Conservation (phyloP, 768 basidiomycete genomes). For the Suillus variegatus region DNA sequence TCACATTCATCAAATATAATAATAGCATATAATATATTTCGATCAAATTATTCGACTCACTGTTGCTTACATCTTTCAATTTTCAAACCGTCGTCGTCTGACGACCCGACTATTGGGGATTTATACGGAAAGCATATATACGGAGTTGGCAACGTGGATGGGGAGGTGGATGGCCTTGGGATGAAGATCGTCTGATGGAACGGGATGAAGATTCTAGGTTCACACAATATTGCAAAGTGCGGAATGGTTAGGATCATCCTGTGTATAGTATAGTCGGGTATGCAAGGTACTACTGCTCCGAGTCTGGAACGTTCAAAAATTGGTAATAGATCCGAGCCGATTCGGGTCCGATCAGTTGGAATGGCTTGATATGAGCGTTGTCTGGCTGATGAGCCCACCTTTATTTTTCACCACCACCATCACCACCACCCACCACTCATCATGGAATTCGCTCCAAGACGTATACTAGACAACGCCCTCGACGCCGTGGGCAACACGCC, state of each 20-base stretch:
- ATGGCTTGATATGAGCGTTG: neutral
- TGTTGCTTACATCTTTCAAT: neutral
- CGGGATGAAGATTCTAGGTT: neutral
- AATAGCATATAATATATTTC: neutral
- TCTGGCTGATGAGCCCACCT: neutral
- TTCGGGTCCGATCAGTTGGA: slow-evolving; percentile 13
- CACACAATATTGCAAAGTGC: too few relatives aligned
- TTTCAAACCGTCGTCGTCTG: slow-evolving; percentile 56
- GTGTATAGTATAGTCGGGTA: neutral
- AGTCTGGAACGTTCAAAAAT: neutral
- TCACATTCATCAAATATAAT: neutral
- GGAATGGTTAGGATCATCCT: neutral
- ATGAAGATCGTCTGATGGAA: neutral
- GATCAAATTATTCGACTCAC: neutral
- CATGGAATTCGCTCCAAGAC: slow-evolving; percentile 35
- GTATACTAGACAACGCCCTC: slow-evolving; percentile 75
- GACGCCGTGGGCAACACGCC: slow-evolving; percentile 92
- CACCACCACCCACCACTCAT: neutral
- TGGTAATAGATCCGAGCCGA: slow-evolving; percentile 16
- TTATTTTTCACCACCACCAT: slow-evolving; percentile 1
- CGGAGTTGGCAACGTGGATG: slow-evolving; percentile 67
- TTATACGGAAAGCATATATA: slow-evolving; percentile 62
- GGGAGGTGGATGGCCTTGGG: slow-evolving; percentile 57
- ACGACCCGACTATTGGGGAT: slow-evolving; percentile 63
- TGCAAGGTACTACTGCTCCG: neutral